Evolutionary conservation across 1,139 yeast species (phyloP).

Genomic region (Debaryomycetaceae sp.): DNA sequence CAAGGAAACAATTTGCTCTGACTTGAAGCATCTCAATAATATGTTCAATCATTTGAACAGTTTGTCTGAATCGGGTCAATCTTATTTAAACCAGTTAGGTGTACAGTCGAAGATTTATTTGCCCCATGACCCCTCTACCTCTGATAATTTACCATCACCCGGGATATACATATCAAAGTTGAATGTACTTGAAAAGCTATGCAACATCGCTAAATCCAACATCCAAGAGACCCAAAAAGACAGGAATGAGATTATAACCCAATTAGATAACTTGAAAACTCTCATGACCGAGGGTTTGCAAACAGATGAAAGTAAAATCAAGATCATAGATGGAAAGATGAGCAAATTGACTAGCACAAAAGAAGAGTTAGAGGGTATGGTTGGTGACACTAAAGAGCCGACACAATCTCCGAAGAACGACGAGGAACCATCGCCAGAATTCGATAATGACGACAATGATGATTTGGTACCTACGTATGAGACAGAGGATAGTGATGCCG

Average conservation of each 20-base stretch:
- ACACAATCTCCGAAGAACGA: slow-evolving; percentile 5
- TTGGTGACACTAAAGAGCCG: slow-evolving; percentile 21
- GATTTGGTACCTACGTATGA: slow-evolving; percentile 35
- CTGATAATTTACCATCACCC: slow-evolving; percentile 53
- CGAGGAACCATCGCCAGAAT: slow-evolving; percentile 20
- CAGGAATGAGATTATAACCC: slow-evolving; percentile 37
- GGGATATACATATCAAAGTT: slow-evolving; percentile 45
- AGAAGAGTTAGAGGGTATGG: slow-evolving; percentile 43
- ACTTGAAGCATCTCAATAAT: slow-evolving; percentile 35
- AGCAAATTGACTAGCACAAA: slow-evolving; percentile 36
- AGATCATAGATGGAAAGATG: slow-evolving; percentile 40
- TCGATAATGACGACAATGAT: slow-evolving; percentile 21
- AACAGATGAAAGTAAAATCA: slow-evolving; percentile 43
- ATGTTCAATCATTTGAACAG: slow-evolving; percentile 27
- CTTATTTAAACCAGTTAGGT: slow-evolving; percentile 40
- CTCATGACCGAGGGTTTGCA: slow-evolving; percentile 40
- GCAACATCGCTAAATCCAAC: slow-evolving; percentile 32
- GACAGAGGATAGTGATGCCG: slow-evolving; percentile 25
- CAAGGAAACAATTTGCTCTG: slow-evolving; percentile 28
- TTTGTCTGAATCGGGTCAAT: slow-evolving; percentile 30
- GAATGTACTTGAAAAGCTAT: slow-evolving; percentile 40
- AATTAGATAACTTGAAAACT: slow-evolving; percentile 40
- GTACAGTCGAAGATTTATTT: slow-evolving; percentile 41
- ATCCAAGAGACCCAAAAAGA: slow-evolving; percentile 37
- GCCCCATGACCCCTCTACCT: slow-evolving; percentile 37